These are phyloP conservation scores for Pelargonium cotyledonis DNA, from an alignment of 441 rosid species.

Conservation along the genomic window DNA sequence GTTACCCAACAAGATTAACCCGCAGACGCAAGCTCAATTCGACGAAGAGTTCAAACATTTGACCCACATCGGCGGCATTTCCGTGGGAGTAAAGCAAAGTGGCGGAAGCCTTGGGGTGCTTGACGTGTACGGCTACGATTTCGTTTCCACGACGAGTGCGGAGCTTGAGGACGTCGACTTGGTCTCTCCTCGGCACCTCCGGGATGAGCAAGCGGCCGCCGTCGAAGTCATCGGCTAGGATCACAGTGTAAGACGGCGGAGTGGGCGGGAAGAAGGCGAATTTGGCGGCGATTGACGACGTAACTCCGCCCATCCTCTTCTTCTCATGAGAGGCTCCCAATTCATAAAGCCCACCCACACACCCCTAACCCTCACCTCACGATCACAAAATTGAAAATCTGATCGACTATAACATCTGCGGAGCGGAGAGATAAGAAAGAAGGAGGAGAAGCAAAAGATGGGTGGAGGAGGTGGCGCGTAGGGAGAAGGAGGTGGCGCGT, in stretches of 20 bases:
- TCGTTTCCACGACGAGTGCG: slow-evolving; percentile 52
- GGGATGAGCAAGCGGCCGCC: slow-evolving; percentile 43
- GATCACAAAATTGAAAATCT: too few species aligned
- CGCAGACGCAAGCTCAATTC: slow-evolving; percentile 52
- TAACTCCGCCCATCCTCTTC: slow-evolving; percentile 15
- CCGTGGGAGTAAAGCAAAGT: slow-evolving; percentile 78
- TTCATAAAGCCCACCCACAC: too few species aligned
- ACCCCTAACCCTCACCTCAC: too few species aligned
- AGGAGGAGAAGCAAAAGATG: too few species aligned
- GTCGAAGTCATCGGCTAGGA: slow-evolving; percentile 31
- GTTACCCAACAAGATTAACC: slow-evolving; percentile 84
- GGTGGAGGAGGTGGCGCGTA: too few species aligned
- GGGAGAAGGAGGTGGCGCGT: too few species aligned
- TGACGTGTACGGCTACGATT: slow-evolving; percentile 50
- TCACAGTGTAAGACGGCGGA: slow-evolving; percentile 55
- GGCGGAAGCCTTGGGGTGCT: slow-evolving; percentile 48
- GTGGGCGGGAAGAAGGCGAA: slow-evolving; percentile 53
- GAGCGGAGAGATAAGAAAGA: too few species aligned
- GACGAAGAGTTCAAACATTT: slow-evolving; percentile 56
- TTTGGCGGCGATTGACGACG: slow-evolving; percentile 55
- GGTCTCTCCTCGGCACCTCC: slow-evolving; percentile 43
- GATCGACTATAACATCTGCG: too few species aligned
- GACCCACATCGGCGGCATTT: slow-evolving; percentile 94
- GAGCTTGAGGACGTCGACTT: slow-evolving; percentile 49
- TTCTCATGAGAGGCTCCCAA: too few species aligned